Percentiles rank a stretch among this genome's conserved stretches.
phyloP scores from a whole-genome alignment of 257 asterid genomes.

The Capsicum chinense region DNA sequence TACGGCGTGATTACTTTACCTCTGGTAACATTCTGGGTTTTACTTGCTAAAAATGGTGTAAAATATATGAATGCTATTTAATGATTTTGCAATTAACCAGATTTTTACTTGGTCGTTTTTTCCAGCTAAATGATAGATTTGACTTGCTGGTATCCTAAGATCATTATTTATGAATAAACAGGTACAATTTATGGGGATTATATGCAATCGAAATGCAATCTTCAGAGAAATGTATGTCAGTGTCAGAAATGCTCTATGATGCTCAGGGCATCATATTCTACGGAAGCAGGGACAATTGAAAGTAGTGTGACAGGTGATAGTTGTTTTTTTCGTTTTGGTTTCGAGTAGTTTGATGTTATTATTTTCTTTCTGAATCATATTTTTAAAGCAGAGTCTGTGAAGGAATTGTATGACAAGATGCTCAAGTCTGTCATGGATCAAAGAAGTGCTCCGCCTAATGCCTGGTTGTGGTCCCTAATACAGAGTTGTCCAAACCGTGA shows the following conservation, averaged over 20 bases:
- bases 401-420: conserved; percentile 70
- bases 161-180: conserved; percentile 35
- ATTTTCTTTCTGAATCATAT: conserved; percentile 26
- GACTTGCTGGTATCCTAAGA: neutral
- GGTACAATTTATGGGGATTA: conserved; percentile 40
- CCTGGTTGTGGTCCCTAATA: conserved; percentile 79
- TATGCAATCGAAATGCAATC: conserved; percentile 31
- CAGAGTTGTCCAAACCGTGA: conserved; percentile 63
- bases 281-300: conserved; percentile 46
- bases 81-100: neutral
- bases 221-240: conserved; percentile 28
- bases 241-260: conserved; percentile 34
- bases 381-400: conserved; percentile 68
- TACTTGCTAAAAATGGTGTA: neutral
- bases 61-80: neutral
- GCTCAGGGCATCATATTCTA: conserved; percentile 54
- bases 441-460: conserved; percentile 89
- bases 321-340: neutral
- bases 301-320: conserved; percentile 55
- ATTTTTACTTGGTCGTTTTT: neutral
- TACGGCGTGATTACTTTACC: conserved; percentile 38
- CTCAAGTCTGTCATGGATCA: conserved; percentile 55
- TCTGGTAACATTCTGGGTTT: neutral
- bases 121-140: neutral
- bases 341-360: conserved; percentile 15